phyloP scores from a whole-genome alignment of 805 yeast species.

The Candida loeiensis region DNA sequence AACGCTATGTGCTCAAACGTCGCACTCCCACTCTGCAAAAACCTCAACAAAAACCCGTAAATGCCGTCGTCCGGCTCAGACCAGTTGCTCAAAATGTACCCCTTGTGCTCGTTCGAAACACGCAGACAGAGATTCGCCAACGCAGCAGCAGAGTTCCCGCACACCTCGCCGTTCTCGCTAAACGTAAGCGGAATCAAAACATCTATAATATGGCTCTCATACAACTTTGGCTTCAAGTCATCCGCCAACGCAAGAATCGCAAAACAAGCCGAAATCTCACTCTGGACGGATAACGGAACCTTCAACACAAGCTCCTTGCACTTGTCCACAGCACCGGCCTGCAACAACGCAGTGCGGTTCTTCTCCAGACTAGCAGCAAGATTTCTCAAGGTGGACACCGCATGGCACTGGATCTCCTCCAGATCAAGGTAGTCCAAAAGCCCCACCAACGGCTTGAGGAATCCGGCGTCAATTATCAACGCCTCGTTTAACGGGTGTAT shows the following conservation, averaged over 20 bases:
- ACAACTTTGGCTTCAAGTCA: slow-evolving; percentile 79
- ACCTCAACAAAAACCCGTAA: slow-evolving; percentile 74
- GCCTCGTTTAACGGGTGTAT: slow-evolving; percentile 97
- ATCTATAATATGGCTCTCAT: slow-evolving; percentile 79
- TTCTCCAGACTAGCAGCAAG: slow-evolving; percentile 94
- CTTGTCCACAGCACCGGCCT: slow-evolving; percentile 93
- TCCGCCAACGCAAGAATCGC: slow-evolving; percentile 96
- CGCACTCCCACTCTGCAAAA: slow-evolving; percentile 77
- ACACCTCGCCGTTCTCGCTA: slow-evolving; percentile 86
- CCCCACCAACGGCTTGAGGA: slow-evolving; percentile 83
- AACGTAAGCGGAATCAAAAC: slow-evolving; percentile 89
- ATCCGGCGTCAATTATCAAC: slow-evolving; percentile 93
- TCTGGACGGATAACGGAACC: slow-evolving; percentile 89
- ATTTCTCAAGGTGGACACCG: slow-evolving; percentile 92
- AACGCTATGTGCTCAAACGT: slow-evolving; percentile 97
- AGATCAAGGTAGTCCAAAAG: slow-evolving; percentile 80
- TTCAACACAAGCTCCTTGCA: slow-evolving; percentile 82
- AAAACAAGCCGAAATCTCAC: slow-evolving; percentile 94
- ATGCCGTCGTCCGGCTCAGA: slow-evolving; percentile 78
- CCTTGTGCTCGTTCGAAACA: slow-evolving; percentile 68
- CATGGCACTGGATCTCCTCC: slow-evolving; percentile 97
- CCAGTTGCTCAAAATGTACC: slow-evolving; percentile 76
- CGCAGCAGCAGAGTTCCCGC: slow-evolving; percentile 98
- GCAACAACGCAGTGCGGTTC: slow-evolving; percentile 85
- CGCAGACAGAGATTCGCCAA: slow-evolving; percentile 92